Evolutionary conservation across 257 asterid genomes (phyloP).

Genomic region (Phtheirospermum japonicum): DNA sequence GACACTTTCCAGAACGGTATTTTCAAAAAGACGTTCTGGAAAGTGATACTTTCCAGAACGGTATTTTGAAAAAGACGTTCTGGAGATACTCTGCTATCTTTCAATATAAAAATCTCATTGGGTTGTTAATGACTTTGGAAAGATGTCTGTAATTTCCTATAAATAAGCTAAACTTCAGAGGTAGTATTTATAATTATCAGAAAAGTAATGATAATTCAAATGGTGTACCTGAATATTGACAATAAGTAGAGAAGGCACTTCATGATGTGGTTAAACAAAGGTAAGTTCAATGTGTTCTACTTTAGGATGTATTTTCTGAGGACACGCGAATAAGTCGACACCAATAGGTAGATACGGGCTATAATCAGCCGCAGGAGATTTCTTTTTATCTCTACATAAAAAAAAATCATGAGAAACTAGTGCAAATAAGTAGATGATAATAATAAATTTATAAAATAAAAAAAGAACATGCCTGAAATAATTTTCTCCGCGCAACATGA

Average conservation of each 20-base stretch:
- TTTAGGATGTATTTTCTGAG: slow-evolving; percentile 65
- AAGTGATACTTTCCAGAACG: too few relatives aligned
- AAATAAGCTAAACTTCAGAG: too few relatives aligned
- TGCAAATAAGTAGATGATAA: not conserved
- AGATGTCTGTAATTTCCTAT: too few relatives aligned
- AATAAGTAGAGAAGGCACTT: slow-evolving; percentile 66
- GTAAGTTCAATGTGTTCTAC: slow-evolving; percentile 81
- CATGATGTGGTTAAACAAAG: slow-evolving; percentile 32
- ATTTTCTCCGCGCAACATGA: too few relatives aligned
- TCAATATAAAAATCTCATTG: too few relatives aligned
- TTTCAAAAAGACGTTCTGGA: too few relatives aligned
- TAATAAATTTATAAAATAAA: not conserved
- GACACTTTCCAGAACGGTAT: too few relatives aligned
- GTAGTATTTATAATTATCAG: not conserved
- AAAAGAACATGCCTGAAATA: slow-evolving; percentile 59
- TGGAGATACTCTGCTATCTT: too few relatives aligned
- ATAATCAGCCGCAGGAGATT: slow-evolving; percentile 58
- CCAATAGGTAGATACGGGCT: slow-evolving; percentile 77
- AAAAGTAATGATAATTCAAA: too few relatives aligned
- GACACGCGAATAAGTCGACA: slow-evolving; percentile 67
- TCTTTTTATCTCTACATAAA: slow-evolving; percentile 71
- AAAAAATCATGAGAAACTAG: not conserved
- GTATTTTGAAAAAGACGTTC: too few relatives aligned
- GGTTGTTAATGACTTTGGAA: too few relatives aligned
- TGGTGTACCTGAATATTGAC: slow-evolving; percentile 70